Base-by-base conservation (phyloP, 495 filamentous ascomycete species). In the Annulohypoxylon bovei region DNA sequence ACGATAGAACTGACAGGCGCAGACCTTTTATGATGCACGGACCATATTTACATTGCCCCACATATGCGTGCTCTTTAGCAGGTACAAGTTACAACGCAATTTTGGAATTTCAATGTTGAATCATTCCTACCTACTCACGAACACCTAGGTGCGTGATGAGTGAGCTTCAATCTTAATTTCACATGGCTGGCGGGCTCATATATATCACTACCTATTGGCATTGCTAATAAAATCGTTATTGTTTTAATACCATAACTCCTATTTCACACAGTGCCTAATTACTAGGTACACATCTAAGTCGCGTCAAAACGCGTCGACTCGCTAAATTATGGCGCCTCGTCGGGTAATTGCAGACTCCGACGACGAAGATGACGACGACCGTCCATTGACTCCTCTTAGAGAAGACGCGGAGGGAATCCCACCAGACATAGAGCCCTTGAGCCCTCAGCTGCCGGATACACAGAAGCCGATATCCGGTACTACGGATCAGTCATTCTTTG, bases 331-430 rank as follows among this genome's bases (percentile, higher is more conserved):
- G 75, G 67, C 52, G 57, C 62, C 42, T 42, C 75, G 68, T 5
- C 69, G 56, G 22, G 67, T 75, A 47, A 68, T 77, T 47, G 75
- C 73, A 35, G 75, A 77, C 50, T 77, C 75, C 7, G 75, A 77
- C 35, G 73, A 75, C 32, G 75, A 77, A 47, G 73, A 77, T 46
- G 70, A 49, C n/a, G 75, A 60, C 8, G 73, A 77, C 40, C 46
- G 25, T 25, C 49, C 57, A 30, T 40, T 65, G 28, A 68, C 62
- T 32, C 67, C 68, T 49, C 25, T 16, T 0, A 55, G 33, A 49
- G 64, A 57, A 28, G 63, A 73, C 6, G 25, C 20, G 14, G 56
- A 22, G n/a, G 55, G 50, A 30, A 22, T 42, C 20, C 62, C 46
- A 22, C 75, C 73, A 32, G 72, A 71, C 14, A 57, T 72, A 42